Percentiles rank a stretch among this genome's conserved stretches.
Conservation (phyloP, 805 yeast species). For the Clavispora santaluciae region DNA sequence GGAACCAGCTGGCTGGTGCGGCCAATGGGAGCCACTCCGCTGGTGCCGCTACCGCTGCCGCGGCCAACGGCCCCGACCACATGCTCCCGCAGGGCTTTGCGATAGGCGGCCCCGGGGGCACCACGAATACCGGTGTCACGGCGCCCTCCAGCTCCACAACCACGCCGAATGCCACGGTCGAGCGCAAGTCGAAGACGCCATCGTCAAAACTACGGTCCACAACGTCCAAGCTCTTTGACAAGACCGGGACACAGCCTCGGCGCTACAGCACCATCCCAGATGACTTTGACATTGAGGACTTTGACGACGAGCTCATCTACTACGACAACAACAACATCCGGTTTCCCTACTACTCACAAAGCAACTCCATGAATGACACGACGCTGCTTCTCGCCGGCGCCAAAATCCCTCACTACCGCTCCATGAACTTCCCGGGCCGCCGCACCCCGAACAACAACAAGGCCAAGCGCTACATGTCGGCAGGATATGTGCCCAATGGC, state of each 20-base stretch:
- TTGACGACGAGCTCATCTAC: slow-evolving; percentile 49
- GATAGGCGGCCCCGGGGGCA: too few relatives aligned
- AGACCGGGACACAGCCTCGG: slow-evolving; percentile 66
- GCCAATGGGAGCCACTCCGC: neutral
- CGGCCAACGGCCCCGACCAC: too few relatives aligned
- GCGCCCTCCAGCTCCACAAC: neutral
- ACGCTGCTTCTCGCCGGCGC: slow-evolving; percentile 25
- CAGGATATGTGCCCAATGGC: slow-evolving; percentile 24
- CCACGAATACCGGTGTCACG: too few relatives aligned
- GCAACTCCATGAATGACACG: slow-evolving; percentile 23
- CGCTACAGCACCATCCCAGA: slow-evolving; percentile 70
- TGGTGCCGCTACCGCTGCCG: neutral
- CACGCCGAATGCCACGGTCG: neutral
- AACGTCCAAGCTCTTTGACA: slow-evolving; percentile 68
- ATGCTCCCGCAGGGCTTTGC: neutral
- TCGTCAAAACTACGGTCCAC: slow-evolving; percentile 55
- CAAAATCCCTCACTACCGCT: slow-evolving; percentile 36
- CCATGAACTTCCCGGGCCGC: slow-evolving; percentile 27
- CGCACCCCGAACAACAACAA: slow-evolving; percentile 18
- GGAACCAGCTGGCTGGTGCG: neutral
- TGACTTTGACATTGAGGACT: slow-evolving; percentile 51
- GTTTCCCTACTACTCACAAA: slow-evolving; percentile 30
- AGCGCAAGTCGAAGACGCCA: slow-evolving; percentile 7
- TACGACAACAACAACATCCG: slow-evolving; percentile 36
- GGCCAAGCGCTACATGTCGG: slow-evolving; percentile 33